Percentiles rank a stretch among this genome's conserved stretches.
Evolutionary conservation across 2,329 filamentous ascomycete genomes (phyloP).

Genomic region (Penicillium concentricum): DNA sequence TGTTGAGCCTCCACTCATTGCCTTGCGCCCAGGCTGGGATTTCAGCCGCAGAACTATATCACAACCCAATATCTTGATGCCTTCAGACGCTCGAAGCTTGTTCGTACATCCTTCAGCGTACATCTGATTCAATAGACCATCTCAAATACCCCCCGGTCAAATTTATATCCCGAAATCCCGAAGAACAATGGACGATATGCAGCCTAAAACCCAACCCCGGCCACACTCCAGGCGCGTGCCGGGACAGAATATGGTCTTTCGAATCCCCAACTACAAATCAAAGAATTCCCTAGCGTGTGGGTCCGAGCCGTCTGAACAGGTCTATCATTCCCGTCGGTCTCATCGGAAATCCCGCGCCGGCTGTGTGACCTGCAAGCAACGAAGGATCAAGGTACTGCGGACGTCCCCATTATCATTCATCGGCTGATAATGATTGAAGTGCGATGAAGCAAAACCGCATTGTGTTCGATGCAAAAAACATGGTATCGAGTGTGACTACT

Average conservation of each 20-base stretch:
- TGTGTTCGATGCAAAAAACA: slow-evolving; percentile 34
- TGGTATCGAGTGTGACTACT: slow-evolving; percentile 32
- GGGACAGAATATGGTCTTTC: slow-evolving; percentile 28
- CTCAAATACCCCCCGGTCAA: neutral
- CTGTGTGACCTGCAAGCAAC: slow-evolving; percentile 35
- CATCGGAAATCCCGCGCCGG: slow-evolving; percentile 38
- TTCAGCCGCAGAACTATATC: neutral
- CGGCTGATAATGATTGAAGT: slow-evolving; percentile 21
- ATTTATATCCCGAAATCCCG: neutral
- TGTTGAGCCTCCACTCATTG: neutral
- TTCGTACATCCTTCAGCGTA: neutral
- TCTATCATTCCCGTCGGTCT: slow-evolving; percentile 31
- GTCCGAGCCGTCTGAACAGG: slow-evolving; percentile 9
- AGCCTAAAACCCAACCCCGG: neutral
- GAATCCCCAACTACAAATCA: slow-evolving; percentile 20
- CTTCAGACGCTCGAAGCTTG: neutral
- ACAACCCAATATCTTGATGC: neutral
- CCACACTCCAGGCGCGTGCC: slow-evolving; percentile 14
- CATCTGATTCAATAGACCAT: neutral
- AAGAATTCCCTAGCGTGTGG: neutral
- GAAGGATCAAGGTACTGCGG: slow-evolving; percentile 35
- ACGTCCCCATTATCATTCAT: neutral
- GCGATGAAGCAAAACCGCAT: slow-evolving; percentile 35
- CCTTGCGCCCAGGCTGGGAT: neutral
- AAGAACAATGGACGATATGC: neutral